A percentile compares a stretch with the other conserved stretches of the same genome.
phyloP scores from a whole-genome alignment of 768 basidiomycete species.

The Boletus sp. region DNA sequence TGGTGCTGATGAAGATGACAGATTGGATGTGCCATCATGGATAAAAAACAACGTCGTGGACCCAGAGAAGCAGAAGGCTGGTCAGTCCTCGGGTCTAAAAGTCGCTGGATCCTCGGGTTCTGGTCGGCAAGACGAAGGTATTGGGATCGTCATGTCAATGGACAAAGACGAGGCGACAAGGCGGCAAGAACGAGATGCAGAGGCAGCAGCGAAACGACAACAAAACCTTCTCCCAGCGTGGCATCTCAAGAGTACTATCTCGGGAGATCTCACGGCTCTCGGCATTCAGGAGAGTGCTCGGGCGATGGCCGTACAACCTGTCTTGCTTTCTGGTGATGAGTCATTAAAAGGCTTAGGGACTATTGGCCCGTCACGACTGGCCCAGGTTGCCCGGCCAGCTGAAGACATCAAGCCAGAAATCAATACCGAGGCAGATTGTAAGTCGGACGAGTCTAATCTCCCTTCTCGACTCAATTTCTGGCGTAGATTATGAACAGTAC shows the following conservation, averaged over 20 bases:
- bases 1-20: slow-evolving; percentile 28
- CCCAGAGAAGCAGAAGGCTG: slow-evolving; percentile 55
- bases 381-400: slow-evolving; percentile 27
- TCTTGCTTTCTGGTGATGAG: slow-evolving; percentile 61
- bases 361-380: slow-evolving; percentile 38
- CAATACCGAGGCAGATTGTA: slow-evolving; percentile 65
- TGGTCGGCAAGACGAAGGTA: slow-evolving; percentile 64
- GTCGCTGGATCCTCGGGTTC: slow-evolving; percentile 69
- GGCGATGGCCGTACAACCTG: slow-evolving; percentile 37
- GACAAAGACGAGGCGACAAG: slow-evolving; percentile 84
- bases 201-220: slow-evolving; percentile 80
- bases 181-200: slow-evolving; percentile 69
- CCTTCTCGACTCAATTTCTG: neutral
- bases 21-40: slow-evolving; percentile 83
- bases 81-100: slow-evolving; percentile 58
- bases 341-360: slow-evolving; percentile 68
- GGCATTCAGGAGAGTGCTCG: slow-evolving; percentile 74
- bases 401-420: slow-evolving; percentile 47
- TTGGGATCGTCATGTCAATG: slow-evolving; percentile 84
- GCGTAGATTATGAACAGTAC: slow-evolving; percentile 74
- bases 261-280: slow-evolving; percentile 85
- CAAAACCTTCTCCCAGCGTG: slow-evolving; percentile 93
- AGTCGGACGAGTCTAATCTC: slow-evolving; percentile 21
- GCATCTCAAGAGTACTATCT: slow-evolving; percentile 95
- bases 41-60: slow-evolving; percentile 71